Conservation (phyloP, 2,329 filamentous ascomycete species). For the Penicillium capsulatum region DNA sequence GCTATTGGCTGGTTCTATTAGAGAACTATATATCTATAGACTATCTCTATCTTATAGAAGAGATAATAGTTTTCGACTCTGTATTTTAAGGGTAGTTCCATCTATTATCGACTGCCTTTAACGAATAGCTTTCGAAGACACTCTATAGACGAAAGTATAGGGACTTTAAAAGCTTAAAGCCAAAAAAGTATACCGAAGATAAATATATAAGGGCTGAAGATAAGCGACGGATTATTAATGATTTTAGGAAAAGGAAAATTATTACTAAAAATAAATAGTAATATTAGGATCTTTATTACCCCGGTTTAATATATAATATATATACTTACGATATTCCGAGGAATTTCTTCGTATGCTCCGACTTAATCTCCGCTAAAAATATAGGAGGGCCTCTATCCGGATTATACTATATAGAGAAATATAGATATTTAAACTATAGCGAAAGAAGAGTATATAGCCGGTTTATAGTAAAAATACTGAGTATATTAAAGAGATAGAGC, state of each 20-base stretch:
- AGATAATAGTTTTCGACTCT: slow-evolving; percentile 9
- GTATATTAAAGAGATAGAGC: slow-evolving; percentile 15
- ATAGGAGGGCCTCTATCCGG: slow-evolving; percentile 11
- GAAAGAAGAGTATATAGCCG: slow-evolving; percentile 9
- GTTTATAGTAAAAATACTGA: slow-evolving; percentile 17
- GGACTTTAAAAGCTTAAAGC: slow-evolving; percentile 10
- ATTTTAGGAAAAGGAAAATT: slow-evolving; percentile 13
- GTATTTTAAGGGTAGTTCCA: slow-evolving; percentile 7
- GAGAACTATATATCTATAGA: slow-evolving; percentile 2
- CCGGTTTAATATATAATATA: slow-evolving; percentile 1
- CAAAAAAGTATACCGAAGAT: slow-evolving; percentile 12
- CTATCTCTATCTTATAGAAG: slow-evolving; percentile 8
- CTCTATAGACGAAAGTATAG: slow-evolving; percentile 11
- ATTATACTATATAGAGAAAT: slow-evolving; percentile 13
- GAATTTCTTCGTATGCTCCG: slow-evolving; percentile 10
- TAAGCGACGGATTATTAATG: slow-evolving; percentile 9
- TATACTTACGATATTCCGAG: slow-evolving; percentile 10
- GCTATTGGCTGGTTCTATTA: slow-evolving; percentile 7
- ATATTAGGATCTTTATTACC: slow-evolving; percentile 1
- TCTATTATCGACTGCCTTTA: slow-evolving; percentile 7
- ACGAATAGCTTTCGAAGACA: slow-evolving; percentile 8
- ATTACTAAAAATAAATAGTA: slow-evolving; percentile 10
- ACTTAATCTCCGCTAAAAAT: slow-evolving; percentile 13
- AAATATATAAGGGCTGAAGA: slow-evolving; percentile 12
- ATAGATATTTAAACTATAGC: slow-evolving; percentile 14